Percentiles rank a stretch among this genome's conserved stretches.
phyloP scores from a whole-genome alignment of 2,329 filamentous ascomycete genomes.

The Penicillium palitans region DNA sequence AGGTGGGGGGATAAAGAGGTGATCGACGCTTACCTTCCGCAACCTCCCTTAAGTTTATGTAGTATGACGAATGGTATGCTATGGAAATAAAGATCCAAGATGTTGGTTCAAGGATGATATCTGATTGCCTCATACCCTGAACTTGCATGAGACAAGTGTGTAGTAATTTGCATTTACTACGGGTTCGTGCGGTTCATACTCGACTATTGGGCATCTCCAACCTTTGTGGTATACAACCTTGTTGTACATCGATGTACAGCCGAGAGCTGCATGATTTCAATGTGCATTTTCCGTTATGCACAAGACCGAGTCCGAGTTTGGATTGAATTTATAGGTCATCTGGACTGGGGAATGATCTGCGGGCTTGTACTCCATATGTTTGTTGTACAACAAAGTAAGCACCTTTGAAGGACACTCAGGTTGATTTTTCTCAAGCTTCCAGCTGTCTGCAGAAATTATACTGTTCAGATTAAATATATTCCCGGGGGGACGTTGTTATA shows the following conservation, averaged over 20 bases:
- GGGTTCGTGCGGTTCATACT: background rate
- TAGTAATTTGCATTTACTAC: background rate
- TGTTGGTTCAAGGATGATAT: background rate
- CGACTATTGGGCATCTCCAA: background rate
- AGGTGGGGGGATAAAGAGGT: background rate
- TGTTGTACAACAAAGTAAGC: conserved; percentile 6
- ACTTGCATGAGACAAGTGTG: background rate
- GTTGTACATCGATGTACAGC: background rate
- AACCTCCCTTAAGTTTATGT: background rate
- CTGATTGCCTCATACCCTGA: background rate
- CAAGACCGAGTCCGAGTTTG: conserved; percentile 3
- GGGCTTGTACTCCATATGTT: conserved; percentile 7
- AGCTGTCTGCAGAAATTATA: conserved; percentile 4
- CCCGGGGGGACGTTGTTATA: background rate
- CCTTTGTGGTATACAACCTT: background rate
- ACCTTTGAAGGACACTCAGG: conserved; percentile 1
- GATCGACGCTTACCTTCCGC: background rate
- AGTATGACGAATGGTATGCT: conserved; percentile 11
- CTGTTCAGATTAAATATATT: background rate
- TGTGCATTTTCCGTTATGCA: conserved; percentile 8
- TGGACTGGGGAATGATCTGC: conserved; percentile 20
- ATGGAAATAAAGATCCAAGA: conserved; percentile 19
- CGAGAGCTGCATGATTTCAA: conserved; percentile 9
- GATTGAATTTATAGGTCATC: conserved; percentile 24
- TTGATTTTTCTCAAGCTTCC: background rate